phyloP scores from a whole-genome alignment of 116 monocot genomes.

The Phalaenopsis hybrid region DNA sequence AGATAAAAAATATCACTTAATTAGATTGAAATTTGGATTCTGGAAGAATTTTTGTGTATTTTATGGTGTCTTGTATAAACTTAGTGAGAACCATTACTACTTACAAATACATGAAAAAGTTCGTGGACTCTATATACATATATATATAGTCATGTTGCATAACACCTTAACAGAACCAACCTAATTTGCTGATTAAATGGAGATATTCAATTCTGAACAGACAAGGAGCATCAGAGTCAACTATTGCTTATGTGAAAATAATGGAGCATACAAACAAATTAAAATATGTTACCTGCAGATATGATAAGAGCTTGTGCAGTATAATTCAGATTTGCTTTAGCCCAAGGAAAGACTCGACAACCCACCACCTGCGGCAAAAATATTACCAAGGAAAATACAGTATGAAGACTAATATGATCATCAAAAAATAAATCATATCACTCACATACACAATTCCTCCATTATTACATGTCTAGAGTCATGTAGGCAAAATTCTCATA shows the following conservation, averaged over 20 bases:
- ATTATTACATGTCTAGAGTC: background rate
- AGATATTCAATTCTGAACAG: background rate
- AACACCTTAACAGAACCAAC: no score
- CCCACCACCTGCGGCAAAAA: constrained; percentile 13
- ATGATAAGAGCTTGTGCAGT: constrained; percentile 23
- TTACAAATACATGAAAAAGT: background rate
- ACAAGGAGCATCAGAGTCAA: background rate
- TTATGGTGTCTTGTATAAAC: background rate
- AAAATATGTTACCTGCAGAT: constrained; percentile 16
- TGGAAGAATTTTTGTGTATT: no score
- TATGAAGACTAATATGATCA: background rate
- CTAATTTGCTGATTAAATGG: background rate
- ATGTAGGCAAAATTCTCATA: background rate
- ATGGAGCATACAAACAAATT: background rate
- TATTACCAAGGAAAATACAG: background rate
- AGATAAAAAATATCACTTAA: no score
- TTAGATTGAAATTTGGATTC: no score
- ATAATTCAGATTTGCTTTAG: constrained; percentile 25
- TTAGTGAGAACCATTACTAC: background rate
- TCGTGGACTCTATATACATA: no score
- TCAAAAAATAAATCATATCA: background rate
- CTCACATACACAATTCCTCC: background rate
- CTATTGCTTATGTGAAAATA: background rate
- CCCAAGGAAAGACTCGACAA: constrained; percentile 22
- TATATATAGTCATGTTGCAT: no score